phyloP scores from a whole-genome alignment of 441 rosid species.

The Corymbia calophylla region DNA sequence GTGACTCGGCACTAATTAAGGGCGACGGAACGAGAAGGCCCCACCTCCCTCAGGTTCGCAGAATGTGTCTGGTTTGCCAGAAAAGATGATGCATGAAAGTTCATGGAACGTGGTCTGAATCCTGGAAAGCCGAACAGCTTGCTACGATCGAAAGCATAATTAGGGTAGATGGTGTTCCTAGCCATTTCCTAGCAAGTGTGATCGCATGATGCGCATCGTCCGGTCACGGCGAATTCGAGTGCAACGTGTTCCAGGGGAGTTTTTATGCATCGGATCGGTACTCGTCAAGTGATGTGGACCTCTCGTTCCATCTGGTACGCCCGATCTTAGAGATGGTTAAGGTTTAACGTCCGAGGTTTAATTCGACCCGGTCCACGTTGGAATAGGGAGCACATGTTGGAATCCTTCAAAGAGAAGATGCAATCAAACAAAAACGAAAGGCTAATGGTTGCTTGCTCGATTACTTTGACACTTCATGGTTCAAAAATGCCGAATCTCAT shows the following conservation, averaged over 20 bases:
- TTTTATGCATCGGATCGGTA: no score
- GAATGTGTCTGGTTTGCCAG: not conserved
- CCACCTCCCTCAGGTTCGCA: not conserved
- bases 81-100: not conserved
- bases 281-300: no score
- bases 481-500: not conserved
- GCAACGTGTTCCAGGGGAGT: no score
- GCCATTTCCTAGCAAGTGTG: not conserved
- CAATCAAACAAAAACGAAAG: not conserved
- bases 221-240: no score
- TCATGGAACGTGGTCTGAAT: not conserved
- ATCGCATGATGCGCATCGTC: not conserved
- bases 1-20: not conserved
- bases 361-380: no score
- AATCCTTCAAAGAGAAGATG: not conserved
- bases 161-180: not conserved
- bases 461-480: not conserved
- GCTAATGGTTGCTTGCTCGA: not conserved
- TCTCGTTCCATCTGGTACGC: no score
- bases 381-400: no score
- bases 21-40: not conserved
- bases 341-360: no score
- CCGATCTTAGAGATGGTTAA: no score
- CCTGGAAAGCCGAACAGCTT: not conserved
- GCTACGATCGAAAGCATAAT: not conserved